Percentiles rank a stretch among this genome's conserved stretches.
phyloP scores from a whole-genome alignment of 768 basidiomycete genomes.

The Hysterangium stoloniferum region DNA sequence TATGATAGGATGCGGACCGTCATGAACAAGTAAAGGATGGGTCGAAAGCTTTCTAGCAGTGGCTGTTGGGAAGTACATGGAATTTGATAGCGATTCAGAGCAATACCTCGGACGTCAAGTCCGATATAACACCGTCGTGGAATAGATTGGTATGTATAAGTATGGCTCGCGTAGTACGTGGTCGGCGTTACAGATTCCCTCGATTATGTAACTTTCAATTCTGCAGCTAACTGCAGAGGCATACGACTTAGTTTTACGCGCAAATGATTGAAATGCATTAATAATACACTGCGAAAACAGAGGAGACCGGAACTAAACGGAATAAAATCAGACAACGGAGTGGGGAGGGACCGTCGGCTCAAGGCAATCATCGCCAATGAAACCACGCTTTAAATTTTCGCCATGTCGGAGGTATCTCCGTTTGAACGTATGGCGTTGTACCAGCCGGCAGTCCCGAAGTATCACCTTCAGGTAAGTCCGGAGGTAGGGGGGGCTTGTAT shows the following conservation, averaged over 20 bases:
- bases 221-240: no score
- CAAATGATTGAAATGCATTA: no score
- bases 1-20: conserved; percentile 50
- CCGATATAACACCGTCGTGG: no score
- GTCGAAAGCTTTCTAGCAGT: conserved; percentile 68
- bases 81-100: background rate
- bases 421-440: background rate
- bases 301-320: background rate
- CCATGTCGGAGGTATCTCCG: background rate
- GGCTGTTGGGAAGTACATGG: conserved; percentile 83
- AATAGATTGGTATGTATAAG: no score
- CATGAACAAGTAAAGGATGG: conserved; percentile 58
- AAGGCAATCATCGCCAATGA: background rate
- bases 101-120: no score
- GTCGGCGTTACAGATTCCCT: no score
- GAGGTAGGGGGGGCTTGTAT: no score
- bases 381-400: background rate
- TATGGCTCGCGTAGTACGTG: no score
- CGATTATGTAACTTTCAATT: no score
- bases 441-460: background rate
- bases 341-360: background rate
- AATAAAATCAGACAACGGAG: background rate
- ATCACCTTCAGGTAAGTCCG: background rate
- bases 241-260: no score
- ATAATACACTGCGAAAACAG: conserved; percentile 2